These are phyloP conservation scores for Colletotrichum sp. DNA, from an alignment of 2,329 filamentous ascomycete species.

Conservation along the genomic window DNA sequence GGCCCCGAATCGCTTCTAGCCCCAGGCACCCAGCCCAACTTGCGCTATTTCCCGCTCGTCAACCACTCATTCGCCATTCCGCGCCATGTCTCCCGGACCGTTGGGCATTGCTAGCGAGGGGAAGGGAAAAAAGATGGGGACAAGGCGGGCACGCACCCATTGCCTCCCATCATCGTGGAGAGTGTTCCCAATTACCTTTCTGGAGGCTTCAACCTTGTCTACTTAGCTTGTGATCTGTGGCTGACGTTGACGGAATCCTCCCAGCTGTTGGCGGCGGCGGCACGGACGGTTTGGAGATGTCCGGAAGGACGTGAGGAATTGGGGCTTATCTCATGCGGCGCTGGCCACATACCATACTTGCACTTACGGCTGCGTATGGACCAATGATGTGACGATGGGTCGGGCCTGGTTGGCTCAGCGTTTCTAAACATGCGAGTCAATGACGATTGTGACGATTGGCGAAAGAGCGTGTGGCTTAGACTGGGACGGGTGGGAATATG, in stretches of 20 bases:
- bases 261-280: neutral
- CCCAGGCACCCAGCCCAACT: neutral
- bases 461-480: neutral
- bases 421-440: neutral
- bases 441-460: neutral
- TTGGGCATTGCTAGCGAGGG: neutral
- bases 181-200: neutral
- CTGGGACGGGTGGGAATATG: neutral
- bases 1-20: neutral
- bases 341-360: neutral
- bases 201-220: neutral
- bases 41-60: neutral
- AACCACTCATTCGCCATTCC: neutral
- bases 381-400: neutral
- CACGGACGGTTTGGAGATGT: constrained; percentile 22
- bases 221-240: constrained; percentile 9
- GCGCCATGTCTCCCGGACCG: neutral
- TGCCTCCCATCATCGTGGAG: neutral
- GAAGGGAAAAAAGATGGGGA: neutral
- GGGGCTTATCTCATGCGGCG: constrained; percentile 1
- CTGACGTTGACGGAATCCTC: constrained; percentile 8
- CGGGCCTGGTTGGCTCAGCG: neutral
- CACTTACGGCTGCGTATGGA: neutral
- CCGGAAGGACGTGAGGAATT: constrained; percentile 17
- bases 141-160: neutral